These are phyloP conservation scores for Candida succiphila DNA, from an alignment of 805 yeast genomes.

Conservation along the genomic window DNA sequence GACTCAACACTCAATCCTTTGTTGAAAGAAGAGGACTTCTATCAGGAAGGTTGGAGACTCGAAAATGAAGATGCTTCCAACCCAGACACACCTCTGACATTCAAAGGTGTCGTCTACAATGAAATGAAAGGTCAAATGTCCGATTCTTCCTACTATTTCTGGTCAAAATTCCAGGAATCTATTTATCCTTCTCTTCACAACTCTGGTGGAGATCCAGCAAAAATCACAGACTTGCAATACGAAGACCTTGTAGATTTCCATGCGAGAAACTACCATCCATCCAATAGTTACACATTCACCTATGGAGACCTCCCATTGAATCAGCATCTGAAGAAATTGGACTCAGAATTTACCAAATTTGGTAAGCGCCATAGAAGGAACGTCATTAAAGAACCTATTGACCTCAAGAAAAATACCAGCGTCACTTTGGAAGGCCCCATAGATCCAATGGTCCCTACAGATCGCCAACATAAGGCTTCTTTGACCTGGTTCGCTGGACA, in stretches of 20 bases:
- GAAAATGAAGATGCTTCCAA: slow-evolving; percentile 62
- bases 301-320: slow-evolving; percentile 71
- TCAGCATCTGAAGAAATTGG: slow-evolving; percentile 48
- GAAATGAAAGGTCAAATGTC: slow-evolving; percentile 98
- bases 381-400: slow-evolving; percentile 37
- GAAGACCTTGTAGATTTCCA: slow-evolving; percentile 77
- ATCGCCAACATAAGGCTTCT: slow-evolving; percentile 69
- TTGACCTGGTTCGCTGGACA: slow-evolving; percentile 83
- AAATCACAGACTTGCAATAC: slow-evolving; percentile 65
- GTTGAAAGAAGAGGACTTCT: slow-evolving; percentile 69
- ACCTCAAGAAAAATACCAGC: slow-evolving; percentile 21
- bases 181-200: slow-evolving; percentile 79
- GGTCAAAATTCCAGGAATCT: slow-evolving; percentile 74
- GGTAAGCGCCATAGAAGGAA: slow-evolving; percentile 33
- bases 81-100: slow-evolving; percentile 46
- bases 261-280: slow-evolving; percentile 70
- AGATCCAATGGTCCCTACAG: slow-evolving; percentile 63
- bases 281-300: slow-evolving; percentile 78
- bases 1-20: slow-evolving; percentile 83
- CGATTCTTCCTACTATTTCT: slow-evolving; percentile 75
- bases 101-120: slow-evolving; percentile 95
- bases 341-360: slow-evolving; percentile 38
- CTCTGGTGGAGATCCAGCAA: slow-evolving; percentile 89
- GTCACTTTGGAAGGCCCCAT: slow-evolving; percentile 59
- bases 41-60: slow-evolving; percentile 96